Conservation (phyloP, 2,329 filamentous ascomycete species). For the Lecanicillium sp. region DNA sequence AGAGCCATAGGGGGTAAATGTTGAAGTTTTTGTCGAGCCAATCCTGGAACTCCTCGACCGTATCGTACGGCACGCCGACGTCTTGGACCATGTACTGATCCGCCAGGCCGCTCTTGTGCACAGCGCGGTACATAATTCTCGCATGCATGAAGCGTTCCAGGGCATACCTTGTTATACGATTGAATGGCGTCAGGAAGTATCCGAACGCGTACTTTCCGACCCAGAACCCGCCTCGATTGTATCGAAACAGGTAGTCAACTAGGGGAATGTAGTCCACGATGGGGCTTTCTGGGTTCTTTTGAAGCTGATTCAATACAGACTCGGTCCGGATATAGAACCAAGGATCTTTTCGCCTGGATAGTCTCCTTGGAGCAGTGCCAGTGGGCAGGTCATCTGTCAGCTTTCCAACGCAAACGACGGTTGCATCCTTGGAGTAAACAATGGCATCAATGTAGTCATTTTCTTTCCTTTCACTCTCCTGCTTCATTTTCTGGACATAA, state of each 20-base stretch:
- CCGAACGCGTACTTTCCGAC: conserved; percentile 53
- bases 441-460: conserved; percentile 65
- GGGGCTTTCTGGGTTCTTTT: conserved; percentile 11
- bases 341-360: conserved; percentile 53
- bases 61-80: conserved; percentile 42
- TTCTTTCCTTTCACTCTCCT: conserved; percentile 27
- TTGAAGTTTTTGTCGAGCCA: conserved; percentile 38
- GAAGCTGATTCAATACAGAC: conserved; percentile 24
- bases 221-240: conserved; percentile 55
- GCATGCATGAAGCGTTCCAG: conserved; percentile 57
- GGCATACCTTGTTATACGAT: conserved; percentile 51
- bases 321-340: conserved; percentile 69
- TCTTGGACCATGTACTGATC: conserved; percentile 60
- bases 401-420: conserved; percentile 54
- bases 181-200: conserved; percentile 60
- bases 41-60: conserved; percentile 33
- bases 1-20: conserved; percentile 51
- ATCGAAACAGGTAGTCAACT: conserved; percentile 60
- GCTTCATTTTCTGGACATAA: conserved; percentile 34
- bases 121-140: conserved; percentile 56
- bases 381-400: conserved; percentile 40
- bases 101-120: conserved; percentile 53
- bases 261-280: conserved; percentile 49
- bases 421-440: conserved; percentile 46
- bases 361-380: conserved; percentile 29